Evolutionary conservation across 208 protist genomes (phyloP), one percentile per base, ranked within the genome.

Genomic region (Leishmania gerbilli): DNA sequence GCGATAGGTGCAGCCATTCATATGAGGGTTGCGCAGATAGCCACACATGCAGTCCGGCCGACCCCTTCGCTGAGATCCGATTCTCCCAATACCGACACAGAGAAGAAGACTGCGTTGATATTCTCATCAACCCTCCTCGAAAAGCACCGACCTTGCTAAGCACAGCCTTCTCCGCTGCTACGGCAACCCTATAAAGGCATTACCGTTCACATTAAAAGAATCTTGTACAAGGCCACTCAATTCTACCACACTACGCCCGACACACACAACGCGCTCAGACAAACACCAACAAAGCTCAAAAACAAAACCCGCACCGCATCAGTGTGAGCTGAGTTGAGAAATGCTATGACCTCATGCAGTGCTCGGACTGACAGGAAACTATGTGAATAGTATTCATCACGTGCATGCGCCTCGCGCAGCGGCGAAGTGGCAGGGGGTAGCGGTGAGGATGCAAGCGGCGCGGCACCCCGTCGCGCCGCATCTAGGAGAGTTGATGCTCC

Each of bases 401-500:
- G 72, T 45, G 72, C 72, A 42, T 31, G 53, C 47, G 68, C 31
- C 71, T 75, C 42, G 71, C 71, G 49, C 21, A 17, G 34, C 56
- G 21, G 24, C 56, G 21, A 21, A 21, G 24, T 3, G n/a, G 49
- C 72, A 45, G 17, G 21, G 11, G 6, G 56, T n/a, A 60, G 15
- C 40, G n/a, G 27, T 3, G 8, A 7, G 6, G 60, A 15, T 9
- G n/a, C 6, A 5, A 21, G 3, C 2, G 19, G 42, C 42, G n/a
- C 67, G 15, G 42, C 42, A 51, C 74, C 74, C 74, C 62, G 49
- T 19, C 49, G 49, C 49, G 49, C 49, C 49, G 49, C 49, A 53
- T 53, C 49, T 53, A 53, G 79, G 79, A 78, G 79, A 72, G 79
- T 83, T 83, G 79, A 83, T 83, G 79, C 79, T 75, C 79, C 79